phyloP scores from a whole-genome alignment of 257 asterid species.

The Mentha longifolia region DNA sequence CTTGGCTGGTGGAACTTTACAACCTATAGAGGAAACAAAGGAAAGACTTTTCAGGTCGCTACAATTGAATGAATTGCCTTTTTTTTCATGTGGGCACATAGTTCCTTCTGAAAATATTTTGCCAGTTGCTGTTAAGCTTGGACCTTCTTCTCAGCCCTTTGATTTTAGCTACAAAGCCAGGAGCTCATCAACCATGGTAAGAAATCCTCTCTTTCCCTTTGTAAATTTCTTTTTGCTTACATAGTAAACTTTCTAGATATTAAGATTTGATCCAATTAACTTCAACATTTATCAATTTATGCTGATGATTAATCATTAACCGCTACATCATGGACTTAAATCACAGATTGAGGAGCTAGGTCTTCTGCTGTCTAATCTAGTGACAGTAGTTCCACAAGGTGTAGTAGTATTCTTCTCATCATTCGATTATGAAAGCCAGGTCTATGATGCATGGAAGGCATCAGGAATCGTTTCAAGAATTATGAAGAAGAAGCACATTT shows the following conservation, averaged over 20 bases:
- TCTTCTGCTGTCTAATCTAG: conserved; percentile 78
- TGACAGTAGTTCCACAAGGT: conserved; percentile 84
- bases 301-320: conserved; percentile 30
- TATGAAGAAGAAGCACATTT: conserved; percentile 67
- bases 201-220: conserved; percentile 31
- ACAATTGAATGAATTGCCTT: conserved; percentile 55
- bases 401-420: conserved; percentile 92
- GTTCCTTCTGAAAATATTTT: conserved; percentile 83
- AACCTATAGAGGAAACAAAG: conserved; percentile 94
- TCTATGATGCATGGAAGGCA: conserved; percentile 77
- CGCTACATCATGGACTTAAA: conserved; percentile 29
- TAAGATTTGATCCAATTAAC: neutral
- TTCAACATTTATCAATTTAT: neutral
- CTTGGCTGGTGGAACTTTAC: conserved; percentile 95
- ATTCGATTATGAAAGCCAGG: conserved; percentile 80
- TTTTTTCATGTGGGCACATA: conserved; percentile 92
- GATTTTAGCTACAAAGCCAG: conserved; percentile 86
- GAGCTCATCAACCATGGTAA: conserved; percentile 78
- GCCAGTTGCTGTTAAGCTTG: conserved; percentile 80
- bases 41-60: conserved; percentile 86
- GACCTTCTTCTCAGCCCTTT: conserved; percentile 79
- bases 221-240: neutral
- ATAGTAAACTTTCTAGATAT: neutral
- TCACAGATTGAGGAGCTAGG: conserved; percentile 90
- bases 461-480: conserved; percentile 83